A percentile compares a stretch with the other conserved stretches of the same genome.
Conservation (phyloP, 2,329 filamentous ascomycete genomes). For the Diaporthe destruens region DNA sequence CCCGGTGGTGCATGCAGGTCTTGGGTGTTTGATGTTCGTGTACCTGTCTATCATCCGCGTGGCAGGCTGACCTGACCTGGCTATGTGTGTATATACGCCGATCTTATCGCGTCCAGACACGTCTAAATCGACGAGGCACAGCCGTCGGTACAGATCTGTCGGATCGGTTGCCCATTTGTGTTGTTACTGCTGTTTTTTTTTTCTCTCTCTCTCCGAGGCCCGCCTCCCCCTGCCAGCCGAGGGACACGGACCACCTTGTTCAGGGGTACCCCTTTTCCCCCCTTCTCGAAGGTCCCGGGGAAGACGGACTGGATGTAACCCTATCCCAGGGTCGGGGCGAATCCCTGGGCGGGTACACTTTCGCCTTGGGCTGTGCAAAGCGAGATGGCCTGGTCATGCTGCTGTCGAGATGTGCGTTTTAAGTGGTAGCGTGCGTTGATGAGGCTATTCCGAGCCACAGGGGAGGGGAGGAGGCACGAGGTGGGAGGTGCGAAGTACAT, state of each 20-base stretch:
- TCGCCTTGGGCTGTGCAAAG: conserved; percentile 11
- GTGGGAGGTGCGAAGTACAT: too few relatives aligned
- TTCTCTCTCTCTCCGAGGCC: background rate
- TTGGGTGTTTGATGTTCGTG: conserved; percentile 16
- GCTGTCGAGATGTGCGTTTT: background rate
- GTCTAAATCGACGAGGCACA: background rate
- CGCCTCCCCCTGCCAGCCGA: background rate
- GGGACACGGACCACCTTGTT: conserved; percentile 20
- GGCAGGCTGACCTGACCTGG: too few relatives aligned
- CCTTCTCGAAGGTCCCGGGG: conserved; percentile 31
- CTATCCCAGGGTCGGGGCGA: conserved; percentile 1
- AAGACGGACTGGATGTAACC: conserved; percentile 28
- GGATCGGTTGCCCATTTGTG: background rate
- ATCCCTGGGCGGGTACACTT: conserved; percentile 12
- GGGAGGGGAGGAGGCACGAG: background rate
- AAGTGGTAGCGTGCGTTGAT: background rate
- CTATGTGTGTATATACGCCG: background rate
- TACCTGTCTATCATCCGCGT: background rate
- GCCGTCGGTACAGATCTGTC: background rate
- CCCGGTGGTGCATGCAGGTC: background rate
- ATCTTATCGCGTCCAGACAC: conserved; percentile 26
- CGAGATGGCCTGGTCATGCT: conserved; percentile 16
- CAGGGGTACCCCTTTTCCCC: conserved; percentile 21
- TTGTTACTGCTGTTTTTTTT: background rate
- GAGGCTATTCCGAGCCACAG: background rate